Evolutionary conservation across 371 early-diverging fungal species (phyloP).

Genomic region (Mortierella sp.): DNA sequence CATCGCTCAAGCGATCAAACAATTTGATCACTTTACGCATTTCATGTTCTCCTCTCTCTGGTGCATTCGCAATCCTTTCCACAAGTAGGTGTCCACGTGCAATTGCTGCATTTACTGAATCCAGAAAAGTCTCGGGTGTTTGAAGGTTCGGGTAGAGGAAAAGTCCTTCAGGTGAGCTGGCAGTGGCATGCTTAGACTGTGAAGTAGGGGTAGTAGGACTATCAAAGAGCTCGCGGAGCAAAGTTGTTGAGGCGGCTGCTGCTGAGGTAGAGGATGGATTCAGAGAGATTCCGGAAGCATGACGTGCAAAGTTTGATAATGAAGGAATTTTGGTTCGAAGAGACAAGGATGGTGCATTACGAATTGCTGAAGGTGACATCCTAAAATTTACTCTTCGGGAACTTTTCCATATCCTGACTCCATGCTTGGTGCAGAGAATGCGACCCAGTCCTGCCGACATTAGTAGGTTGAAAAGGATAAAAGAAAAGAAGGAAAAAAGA

Average conservation of each 20-base stretch:
- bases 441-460: conserved; percentile 45
- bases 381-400: conserved; percentile 1
- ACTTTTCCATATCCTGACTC: conserved; percentile 21
- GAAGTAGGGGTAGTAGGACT: conserved; percentile 25
- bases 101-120: conserved; percentile 56
- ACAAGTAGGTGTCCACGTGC: conserved; percentile 68
- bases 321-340: background rate
- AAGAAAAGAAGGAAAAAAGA: conserved; percentile 4
- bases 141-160: conserved; percentile 44
- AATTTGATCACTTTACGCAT: conserved; percentile 82
- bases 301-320: conserved; percentile 5
- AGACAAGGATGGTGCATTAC: background rate
- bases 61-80: conserved; percentile 70
- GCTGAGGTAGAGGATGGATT: background rate
- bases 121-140: conserved; percentile 46
- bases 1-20: conserved; percentile 91
- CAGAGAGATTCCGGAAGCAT: conserved; percentile 13
- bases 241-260: conserved; percentile 9
- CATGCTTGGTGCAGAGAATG: conserved; percentile 12
- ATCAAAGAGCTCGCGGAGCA: conserved; percentile 49
- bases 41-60: conserved; percentile 66
- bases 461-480: background rate
- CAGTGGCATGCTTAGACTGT: conserved; percentile 25
- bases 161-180: conserved; percentile 29
- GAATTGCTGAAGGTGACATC: conserved; percentile 1